Conservation (phyloP, 179 eudicot genomes). For the Camellia oleifera region DNA sequence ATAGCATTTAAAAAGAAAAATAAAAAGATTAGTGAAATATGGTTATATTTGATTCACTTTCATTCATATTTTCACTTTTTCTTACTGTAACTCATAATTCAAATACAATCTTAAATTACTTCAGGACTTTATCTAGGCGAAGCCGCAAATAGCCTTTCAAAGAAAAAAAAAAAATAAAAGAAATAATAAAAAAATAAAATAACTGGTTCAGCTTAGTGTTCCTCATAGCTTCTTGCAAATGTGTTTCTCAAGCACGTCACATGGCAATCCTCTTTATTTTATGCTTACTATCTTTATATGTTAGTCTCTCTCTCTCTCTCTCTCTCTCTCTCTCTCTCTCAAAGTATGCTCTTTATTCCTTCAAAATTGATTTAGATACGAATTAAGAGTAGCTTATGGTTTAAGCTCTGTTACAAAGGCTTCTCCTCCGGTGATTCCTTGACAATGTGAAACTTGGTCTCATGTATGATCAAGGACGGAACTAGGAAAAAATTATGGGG, state of each 20-base stretch:
- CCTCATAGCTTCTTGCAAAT: background rate
- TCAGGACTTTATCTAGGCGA: too few species aligned
- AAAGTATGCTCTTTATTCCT: background rate
- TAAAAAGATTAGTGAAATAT: too few species aligned
- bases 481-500: too few species aligned
- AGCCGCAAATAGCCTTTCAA: too few species aligned
- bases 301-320: background rate
- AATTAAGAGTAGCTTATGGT: background rate
- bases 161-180: too few species aligned
- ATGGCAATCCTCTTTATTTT: background rate
- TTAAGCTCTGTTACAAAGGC: constrained; percentile 7
- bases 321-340: background rate
- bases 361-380: background rate
- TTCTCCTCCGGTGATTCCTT: background rate
- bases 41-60: too few species aligned
- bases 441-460: background rate
- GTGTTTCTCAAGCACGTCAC: constrained; percentile 4
- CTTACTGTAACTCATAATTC: too few species aligned
- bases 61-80: too few species aligned
- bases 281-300: background rate
- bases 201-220: background rate
- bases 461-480: too few species aligned
- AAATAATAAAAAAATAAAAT: too few species aligned
- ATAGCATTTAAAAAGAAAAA: too few species aligned
- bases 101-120: too few species aligned